phyloP scores from a whole-genome alignment of 1,284 basidiomycete genomes.

The Waitea zeae region DNA sequence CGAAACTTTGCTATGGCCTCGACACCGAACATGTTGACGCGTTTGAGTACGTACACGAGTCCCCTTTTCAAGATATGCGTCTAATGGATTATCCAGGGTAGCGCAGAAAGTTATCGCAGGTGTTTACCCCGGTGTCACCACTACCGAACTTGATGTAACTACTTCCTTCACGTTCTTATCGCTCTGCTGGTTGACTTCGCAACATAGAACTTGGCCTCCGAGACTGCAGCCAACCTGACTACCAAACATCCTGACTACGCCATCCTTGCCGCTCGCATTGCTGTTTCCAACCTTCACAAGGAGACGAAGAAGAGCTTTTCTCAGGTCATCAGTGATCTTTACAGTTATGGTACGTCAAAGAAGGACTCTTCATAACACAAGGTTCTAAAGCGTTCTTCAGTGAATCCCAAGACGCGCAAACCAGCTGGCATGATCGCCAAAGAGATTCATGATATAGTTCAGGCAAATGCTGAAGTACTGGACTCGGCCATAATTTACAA shows the following conservation, averaged over 20 bases:
- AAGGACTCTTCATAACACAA: no score
- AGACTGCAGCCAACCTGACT: conserved; percentile 95
- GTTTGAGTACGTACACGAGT: conserved; percentile 46
- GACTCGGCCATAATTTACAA: conserved; percentile 97
- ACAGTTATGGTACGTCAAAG: conserved; percentile 59
- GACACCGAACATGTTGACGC: conserved; percentile 90
- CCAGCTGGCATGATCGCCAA: conserved; percentile 87
- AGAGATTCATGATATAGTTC: conserved; percentile 73
- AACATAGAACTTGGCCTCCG: conserved; percentile 74
- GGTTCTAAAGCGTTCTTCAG: conserved; percentile 20
- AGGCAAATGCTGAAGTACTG: conserved; percentile 67
- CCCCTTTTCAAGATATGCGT: not conserved
- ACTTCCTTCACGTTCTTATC: not conserved
- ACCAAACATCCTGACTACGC: conserved; percentile 98
- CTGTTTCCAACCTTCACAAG: conserved; percentile 98
- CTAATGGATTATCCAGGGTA: conserved; percentile 29
- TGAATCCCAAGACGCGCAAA: conserved; percentile 91
- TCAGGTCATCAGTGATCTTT: conserved; percentile 81
- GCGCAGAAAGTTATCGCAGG: conserved; percentile 93
- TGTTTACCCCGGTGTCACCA: conserved; percentile 92
- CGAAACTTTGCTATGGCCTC: conserved; percentile 94
- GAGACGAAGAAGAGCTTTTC: conserved; percentile 98
- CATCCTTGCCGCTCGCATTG: conserved; percentile 94
- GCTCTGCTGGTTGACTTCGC: conserved; percentile 1
- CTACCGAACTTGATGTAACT: conserved; percentile 89